These are phyloP conservation scores for Lepidium campestre DNA, from an alignment of 441 rosid species.

Conservation along the genomic window DNA sequence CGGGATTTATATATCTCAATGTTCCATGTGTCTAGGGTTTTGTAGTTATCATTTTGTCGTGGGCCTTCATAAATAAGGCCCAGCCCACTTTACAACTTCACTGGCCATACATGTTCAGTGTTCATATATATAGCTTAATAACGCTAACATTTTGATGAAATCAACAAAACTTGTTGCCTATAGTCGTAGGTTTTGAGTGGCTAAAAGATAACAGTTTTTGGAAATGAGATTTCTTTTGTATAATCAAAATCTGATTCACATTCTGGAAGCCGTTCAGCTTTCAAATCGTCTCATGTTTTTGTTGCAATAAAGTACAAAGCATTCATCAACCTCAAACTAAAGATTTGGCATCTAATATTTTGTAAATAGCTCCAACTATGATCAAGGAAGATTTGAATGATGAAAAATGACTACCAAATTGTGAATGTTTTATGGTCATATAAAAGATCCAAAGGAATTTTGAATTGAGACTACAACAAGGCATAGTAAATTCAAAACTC, in stretches of 20 bases:
- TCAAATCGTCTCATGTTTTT: too few species aligned
- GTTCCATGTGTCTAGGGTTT: constrained; percentile 11
- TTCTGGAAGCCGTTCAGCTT: too few species aligned
- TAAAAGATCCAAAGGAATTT: background rate
- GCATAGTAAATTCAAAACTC: background rate
- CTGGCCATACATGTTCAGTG: too few species aligned
- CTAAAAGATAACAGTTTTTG: too few species aligned
- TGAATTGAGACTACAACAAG: background rate
- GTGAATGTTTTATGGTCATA: background rate
- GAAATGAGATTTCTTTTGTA: too few species aligned
- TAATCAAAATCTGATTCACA: too few species aligned
- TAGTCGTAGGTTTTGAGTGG: too few species aligned
- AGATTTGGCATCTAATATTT: background rate
- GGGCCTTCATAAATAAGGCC: background rate
- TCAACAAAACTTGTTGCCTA: too few species aligned
- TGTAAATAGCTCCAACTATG: background rate
- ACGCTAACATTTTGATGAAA: too few species aligned
- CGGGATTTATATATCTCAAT: background rate
- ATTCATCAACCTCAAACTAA: background rate
- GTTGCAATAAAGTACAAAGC: too few species aligned
- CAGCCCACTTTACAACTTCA: background rate
- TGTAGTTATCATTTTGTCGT: background rate
- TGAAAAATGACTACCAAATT: background rate
- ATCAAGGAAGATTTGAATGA: background rate
- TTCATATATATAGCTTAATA: too few species aligned